Base-by-base conservation (phyloP, 208 protist genomes). In the Sergeia podlipaevii region DNA sequence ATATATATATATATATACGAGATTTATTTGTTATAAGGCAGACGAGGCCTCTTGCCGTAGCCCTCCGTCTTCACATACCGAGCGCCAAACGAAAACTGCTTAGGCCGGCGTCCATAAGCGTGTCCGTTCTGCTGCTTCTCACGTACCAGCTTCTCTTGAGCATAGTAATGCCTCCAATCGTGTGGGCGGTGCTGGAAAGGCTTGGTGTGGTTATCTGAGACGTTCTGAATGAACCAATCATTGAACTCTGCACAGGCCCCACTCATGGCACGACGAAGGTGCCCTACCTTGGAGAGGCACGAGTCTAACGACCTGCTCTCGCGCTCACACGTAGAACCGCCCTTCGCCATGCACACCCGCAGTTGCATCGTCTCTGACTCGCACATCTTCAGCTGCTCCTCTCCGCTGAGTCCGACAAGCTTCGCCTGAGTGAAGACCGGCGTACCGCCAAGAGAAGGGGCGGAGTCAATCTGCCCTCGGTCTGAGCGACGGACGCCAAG, bases 171-270 rank as follows among this genome's bases (percentile, higher is more conserved):
- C 2, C 83, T 64, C 85, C 88, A 95, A 63, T 95, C 88, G 50
- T 95, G 88, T 0, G 88, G 83, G 26, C 88, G 77, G 59, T 95
- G 83, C 62, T 90, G 71, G 49, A 92, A 90, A 3, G 88, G 84
- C 70, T 91, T 95, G 17, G 88, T 95, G 74, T 95, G 83, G 54
- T 95, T 95, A 59, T 95, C 88, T 1, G 74, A 86, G 1, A 95
- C 88, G 51, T 91, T 95, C 43, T 90, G 80, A 27, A 90, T 88
- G 49, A 92, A 91, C 88, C 88, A 95, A 62, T 95, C 88, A 45
- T 83, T 86, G 67, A 92, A 95, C 64, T 84, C 79, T n/a, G 41
- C 49, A 32, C 78, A 74, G 8, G 84, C 83, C 38, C 51, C 34
- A 27, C 62, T 70, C 64, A 95, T 82, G 17, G 88, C 85, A 7